phyloP scores from a whole-genome alignment of 1,139 yeast species.

The Arxiozyma telluris region DNA sequence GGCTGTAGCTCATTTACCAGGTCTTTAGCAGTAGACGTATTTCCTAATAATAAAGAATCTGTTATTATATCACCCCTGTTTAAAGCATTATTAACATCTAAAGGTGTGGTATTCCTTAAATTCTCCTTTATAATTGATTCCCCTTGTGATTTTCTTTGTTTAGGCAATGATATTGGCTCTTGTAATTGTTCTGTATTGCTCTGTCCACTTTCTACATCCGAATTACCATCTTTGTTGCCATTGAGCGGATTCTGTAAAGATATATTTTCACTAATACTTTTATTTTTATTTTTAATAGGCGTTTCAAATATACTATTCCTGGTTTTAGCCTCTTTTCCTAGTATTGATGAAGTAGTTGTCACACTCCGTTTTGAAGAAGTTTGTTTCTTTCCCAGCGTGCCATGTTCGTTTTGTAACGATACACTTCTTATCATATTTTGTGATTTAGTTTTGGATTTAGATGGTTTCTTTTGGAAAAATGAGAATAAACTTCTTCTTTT shows the following conservation, averaged over 20 bases:
- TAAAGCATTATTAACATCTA: conserved; percentile 18
- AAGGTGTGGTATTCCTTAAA: conserved; percentile 19
- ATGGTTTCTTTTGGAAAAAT: conserved; percentile 26
- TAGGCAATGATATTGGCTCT: conserved; percentile 2
- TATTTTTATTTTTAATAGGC: conserved; percentile 11
- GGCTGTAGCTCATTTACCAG: conserved; percentile 5
- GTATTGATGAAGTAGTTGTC: conserved; percentile 10
- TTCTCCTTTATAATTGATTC: not conserved
- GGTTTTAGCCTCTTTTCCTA: conserved; percentile 22
- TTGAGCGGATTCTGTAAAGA: not conserved
- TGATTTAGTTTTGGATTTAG: conserved; percentile 8
- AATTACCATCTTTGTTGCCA: not conserved
- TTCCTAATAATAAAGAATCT: not conserved
- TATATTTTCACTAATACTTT: too few relatives aligned
- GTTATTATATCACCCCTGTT: not conserved
- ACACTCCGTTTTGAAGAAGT: not conserved
- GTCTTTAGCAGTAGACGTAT: not conserved
- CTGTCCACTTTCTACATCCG: not conserved
- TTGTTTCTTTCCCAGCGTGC: not conserved
- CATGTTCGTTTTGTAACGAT: not conserved
- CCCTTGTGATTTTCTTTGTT: conserved; percentile 1
- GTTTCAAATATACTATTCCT: conserved; percentile 21
- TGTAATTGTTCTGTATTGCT: not conserved
- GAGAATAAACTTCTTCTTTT: conserved; percentile 33
- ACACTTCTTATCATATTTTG: conserved; percentile 1